Evolutionary conservation across 345 rosid species (phyloP).

Genomic region (Aurinia saxatilis): DNA sequence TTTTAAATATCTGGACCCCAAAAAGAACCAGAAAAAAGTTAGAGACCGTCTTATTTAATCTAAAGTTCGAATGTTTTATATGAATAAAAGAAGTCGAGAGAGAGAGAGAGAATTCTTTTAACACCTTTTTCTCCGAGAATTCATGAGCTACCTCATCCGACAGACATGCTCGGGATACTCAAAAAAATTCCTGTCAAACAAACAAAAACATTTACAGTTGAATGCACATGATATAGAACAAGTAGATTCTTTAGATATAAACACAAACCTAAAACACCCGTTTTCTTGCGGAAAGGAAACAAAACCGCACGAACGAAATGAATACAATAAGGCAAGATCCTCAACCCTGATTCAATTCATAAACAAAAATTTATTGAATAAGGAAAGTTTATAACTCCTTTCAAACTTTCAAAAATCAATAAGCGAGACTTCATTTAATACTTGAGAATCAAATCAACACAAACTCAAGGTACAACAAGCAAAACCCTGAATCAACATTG

Average conservation of each 20-base stretch:
- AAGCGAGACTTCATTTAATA: background rate
- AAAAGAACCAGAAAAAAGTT: slow-evolving; percentile 16
- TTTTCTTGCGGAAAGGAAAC: background rate
- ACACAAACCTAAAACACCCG: background rate
- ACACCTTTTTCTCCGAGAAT: slow-evolving; percentile 29
- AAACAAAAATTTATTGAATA: background rate
- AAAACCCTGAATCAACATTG: slow-evolving; percentile 4
- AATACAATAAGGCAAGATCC: background rate
- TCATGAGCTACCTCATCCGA: slow-evolving; percentile 24
- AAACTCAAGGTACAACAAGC: background rate
- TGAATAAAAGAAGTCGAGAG: background rate
- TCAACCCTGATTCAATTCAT: background rate
- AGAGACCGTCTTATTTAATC: slow-evolving; percentile 7
- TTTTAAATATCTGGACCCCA: slow-evolving; percentile 20
- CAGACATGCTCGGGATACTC: slow-evolving; percentile 11
- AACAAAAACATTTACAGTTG: slow-evolving; percentile 2
- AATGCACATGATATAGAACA: background rate
- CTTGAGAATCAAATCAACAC: background rate
- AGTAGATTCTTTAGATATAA: no score
- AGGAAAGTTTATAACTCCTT: background rate
- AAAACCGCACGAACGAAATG: background rate
- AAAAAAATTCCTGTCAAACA: slow-evolving; percentile 1
- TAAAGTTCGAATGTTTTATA: background rate
- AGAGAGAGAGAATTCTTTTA: no score
- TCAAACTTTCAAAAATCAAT: background rate